phyloP scores from a whole-genome alignment of 73 alveolate genomes.

The Stentor roeselii region DNA sequence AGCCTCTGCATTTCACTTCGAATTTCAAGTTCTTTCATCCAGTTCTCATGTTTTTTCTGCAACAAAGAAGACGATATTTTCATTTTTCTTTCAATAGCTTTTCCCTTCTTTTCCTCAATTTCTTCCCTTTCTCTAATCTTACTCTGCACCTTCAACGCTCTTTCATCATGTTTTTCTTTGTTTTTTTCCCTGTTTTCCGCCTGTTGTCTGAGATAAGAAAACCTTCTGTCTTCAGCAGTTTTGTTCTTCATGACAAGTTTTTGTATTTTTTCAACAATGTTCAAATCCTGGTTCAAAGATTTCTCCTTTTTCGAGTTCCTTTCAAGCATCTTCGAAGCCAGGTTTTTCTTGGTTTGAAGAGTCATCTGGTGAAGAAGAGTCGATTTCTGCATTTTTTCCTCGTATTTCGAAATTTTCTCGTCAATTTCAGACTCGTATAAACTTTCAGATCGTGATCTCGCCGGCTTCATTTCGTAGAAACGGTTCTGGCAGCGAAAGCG shows the following conservation, averaged over 20 bases:
- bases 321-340: not conserved
- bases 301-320: not conserved
- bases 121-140: not conserved
- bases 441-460: not conserved
- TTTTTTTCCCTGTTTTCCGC: not conserved
- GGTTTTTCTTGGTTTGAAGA: not conserved
- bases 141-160: not conserved
- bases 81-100: not conserved
- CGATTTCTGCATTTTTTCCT: not conserved
- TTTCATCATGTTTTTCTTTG: not conserved
- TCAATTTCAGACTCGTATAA: not conserved
- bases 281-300: not conserved
- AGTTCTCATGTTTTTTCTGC: not conserved
- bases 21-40: not conserved
- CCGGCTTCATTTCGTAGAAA: not conserved
- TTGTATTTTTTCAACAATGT: not conserved
- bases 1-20: slow-evolving; percentile 11
- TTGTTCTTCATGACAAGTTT: not conserved
- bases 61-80: not conserved
- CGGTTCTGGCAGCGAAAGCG: no score
- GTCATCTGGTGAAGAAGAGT: not conserved
- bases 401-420: not conserved
- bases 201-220: not conserved
- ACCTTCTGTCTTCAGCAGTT: slow-evolving; percentile 1
- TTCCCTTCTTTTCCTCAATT: not conserved